Percentiles rank a stretch among this genome's conserved stretches.
These are phyloP conservation scores for Falciphora oryzae DNA, from an alignment of 2,329 filamentous ascomycete species.

Conservation along the genomic window DNA sequence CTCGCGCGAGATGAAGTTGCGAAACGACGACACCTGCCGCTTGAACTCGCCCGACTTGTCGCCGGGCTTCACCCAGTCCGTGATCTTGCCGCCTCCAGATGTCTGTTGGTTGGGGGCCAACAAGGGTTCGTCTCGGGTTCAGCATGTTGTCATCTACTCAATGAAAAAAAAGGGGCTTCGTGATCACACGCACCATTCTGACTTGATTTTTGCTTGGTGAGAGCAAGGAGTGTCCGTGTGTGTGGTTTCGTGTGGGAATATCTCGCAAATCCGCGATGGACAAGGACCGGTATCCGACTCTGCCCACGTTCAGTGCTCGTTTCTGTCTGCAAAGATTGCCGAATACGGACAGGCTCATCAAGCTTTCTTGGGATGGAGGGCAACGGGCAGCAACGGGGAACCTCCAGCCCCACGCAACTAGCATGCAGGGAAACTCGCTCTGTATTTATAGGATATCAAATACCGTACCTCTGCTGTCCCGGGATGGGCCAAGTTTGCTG, in stretches of 20 bases:
- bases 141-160: not conserved
- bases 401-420: not conserved
- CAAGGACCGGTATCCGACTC: not conserved
- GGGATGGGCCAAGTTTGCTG: too few species aligned
- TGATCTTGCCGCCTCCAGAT: slow-evolving; percentile 48
- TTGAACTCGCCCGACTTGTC: slow-evolving; percentile 91
- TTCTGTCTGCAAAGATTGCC: not conserved
- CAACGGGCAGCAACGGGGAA: not conserved
- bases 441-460: not conserved
- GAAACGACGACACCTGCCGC: slow-evolving; percentile 76
- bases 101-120: not conserved
- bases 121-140: not conserved
- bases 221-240: not conserved
- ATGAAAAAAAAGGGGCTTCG: not conserved
- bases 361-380: slow-evolving; percentile 6
- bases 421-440: not conserved
- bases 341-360: slow-evolving; percentile 15
- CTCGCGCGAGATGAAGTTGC: slow-evolving; percentile 70
- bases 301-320: not conserved
- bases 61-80: slow-evolving; percentile 73
- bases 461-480: too few species aligned
- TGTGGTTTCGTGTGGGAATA: not conserved
- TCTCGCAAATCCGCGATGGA: not conserved
- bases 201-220: not conserved
- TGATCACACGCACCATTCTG: slow-evolving; percentile 12